Evolutionary conservation across 306 rosid genomes (phyloP).

Genomic region (Inga leiocalycina): DNA sequence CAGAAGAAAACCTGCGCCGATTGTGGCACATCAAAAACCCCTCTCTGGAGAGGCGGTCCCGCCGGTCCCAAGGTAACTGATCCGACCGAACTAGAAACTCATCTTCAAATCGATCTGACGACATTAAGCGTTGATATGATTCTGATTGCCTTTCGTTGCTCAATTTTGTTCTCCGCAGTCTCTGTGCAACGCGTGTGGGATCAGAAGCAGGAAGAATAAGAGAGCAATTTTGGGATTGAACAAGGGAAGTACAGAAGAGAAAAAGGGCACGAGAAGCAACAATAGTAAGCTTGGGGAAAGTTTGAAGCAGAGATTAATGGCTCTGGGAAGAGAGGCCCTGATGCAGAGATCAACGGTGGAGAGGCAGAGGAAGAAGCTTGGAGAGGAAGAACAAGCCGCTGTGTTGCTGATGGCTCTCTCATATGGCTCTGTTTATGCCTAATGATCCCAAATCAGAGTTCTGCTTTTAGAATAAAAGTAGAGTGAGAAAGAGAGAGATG

Average conservation of each 20-base stretch:
- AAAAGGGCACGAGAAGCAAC: slow-evolving; percentile 45
- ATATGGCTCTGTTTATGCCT: slow-evolving; percentile 84
- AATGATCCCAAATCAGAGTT: neutral
- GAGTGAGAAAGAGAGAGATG: neutral
- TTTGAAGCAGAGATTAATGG: slow-evolving; percentile 63
- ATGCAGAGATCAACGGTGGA: slow-evolving; percentile 77
- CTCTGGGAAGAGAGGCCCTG: slow-evolving; percentile 75
- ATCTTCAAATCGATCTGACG: neutral
- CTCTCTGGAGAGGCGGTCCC: slow-evolving; percentile 98
- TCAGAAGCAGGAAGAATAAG: slow-evolving; percentile 96
- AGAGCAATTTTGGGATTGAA: slow-evolving; percentile 76
- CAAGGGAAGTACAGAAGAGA: slow-evolving; percentile 58
- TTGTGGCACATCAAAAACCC: slow-evolving; percentile 92
- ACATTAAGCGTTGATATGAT: slow-evolving; percentile 5
- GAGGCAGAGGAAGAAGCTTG: slow-evolving; percentile 69
- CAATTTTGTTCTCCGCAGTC: slow-evolving; percentile 47
- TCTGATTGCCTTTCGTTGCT: neutral
- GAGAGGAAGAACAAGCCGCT: slow-evolving; percentile 95
- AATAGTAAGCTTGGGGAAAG: slow-evolving; percentile 49
- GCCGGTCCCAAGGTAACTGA: slow-evolving; percentile 86
- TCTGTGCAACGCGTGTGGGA: slow-evolving; percentile 92
- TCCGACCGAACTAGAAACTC: neutral
- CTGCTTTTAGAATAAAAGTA: neutral
- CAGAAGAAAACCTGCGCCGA: slow-evolving; percentile 88
- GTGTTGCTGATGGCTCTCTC: slow-evolving; percentile 89